phyloP scores from a whole-genome alignment of 305 asterid species.

The Fraxinus sp. region DNA sequence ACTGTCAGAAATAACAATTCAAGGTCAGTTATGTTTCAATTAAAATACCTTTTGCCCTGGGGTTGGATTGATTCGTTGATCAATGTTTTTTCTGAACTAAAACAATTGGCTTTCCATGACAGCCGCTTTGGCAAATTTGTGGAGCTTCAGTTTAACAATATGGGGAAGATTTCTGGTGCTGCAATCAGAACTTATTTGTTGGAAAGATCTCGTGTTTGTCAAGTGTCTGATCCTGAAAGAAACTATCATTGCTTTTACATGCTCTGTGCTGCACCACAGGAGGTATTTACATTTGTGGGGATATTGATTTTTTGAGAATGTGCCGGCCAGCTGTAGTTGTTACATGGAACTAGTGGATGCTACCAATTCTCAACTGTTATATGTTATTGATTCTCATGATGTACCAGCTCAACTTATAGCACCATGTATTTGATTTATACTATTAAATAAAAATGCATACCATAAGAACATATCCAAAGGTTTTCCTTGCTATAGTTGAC shows the following conservation, averaged over 20 bases:
- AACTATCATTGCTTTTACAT: constrained; percentile 94
- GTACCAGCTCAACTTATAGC: constrained; percentile 2
- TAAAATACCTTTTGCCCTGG: constrained; percentile 4
- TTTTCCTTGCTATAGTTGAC: neutral
- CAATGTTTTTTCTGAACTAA: constrained; percentile 9
- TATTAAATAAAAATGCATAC: neutral
- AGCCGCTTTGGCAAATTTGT: constrained; percentile 91
- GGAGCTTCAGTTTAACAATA: constrained; percentile 70
- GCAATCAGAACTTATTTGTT: constrained; percentile 82
- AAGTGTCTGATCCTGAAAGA: constrained; percentile 94
- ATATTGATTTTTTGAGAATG: neutral
- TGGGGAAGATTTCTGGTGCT: constrained; percentile 80
- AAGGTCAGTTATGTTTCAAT: constrained; percentile 38
- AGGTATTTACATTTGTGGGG: constrained; percentile 43
- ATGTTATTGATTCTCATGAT: neutral
- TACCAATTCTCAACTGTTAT: neutral
- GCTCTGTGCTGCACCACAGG: constrained; percentile 92
- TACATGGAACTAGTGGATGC: neutral
- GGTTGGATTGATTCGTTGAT: constrained; percentile 15
- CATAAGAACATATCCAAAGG: neutral
- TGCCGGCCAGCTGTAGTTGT: neutral
- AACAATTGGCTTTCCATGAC: constrained; percentile 24
- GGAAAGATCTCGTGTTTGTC: constrained; percentile 88
- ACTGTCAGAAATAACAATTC: constrained; percentile 77
- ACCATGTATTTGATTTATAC: neutral